Conservation (phyloP, 2,329 filamentous ascomycete genomes). For the Diatrype stigma region DNA sequence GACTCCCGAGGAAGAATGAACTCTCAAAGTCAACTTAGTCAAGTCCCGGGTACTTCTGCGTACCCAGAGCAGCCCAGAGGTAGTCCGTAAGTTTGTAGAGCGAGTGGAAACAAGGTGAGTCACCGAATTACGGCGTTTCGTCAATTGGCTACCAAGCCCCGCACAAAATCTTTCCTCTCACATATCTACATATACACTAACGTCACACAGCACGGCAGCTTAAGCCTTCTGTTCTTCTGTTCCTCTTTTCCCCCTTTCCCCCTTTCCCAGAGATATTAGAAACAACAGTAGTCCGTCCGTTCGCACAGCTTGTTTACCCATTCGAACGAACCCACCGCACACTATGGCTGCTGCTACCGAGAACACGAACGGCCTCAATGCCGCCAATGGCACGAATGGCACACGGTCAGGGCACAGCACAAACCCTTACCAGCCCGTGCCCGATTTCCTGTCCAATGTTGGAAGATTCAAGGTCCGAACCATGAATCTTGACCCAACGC, state of each 20-base stretch:
- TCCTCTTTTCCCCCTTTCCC: no score
- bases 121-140: neutral
- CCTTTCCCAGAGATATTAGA: no score
- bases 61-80: no score
- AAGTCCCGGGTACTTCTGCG: neutral
- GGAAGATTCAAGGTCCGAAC: neutral
- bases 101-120: neutral
- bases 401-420: neutral
- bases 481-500: neutral
- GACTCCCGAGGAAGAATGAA: no score
- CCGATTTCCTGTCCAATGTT: conserved; percentile 3
- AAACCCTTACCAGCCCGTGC: conserved; percentile 3
- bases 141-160: neutral
- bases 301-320: no score
- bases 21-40: no score
- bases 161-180: neutral
- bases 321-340: neutral
- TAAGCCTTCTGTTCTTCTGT: no score
- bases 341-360: neutral
- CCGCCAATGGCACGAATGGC: neutral
- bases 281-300: no score
- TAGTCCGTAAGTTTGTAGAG: neutral
- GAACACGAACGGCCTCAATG: neutral
- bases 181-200: neutral
- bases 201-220: no score